Percentiles rank a stretch among this genome's conserved stretches.
These are phyloP conservation scores for Porcisia deanei DNA, from an alignment of 208 protist species.

Conservation along the genomic window DNA sequence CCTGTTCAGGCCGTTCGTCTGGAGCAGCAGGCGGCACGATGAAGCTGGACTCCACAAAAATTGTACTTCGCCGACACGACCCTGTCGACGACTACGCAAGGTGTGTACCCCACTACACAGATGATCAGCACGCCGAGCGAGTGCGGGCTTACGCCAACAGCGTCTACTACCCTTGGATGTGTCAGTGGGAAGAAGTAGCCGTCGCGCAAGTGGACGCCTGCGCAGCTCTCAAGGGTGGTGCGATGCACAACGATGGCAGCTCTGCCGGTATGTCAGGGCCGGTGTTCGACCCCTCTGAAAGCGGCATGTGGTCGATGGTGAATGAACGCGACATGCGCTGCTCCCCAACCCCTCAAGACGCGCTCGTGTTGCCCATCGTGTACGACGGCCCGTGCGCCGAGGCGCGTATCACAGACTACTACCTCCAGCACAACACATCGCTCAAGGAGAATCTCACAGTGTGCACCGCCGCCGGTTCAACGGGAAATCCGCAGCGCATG, in stretches of 20 bases:
- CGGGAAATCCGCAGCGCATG: constrained; percentile 45
- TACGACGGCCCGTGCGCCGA: constrained; percentile 51
- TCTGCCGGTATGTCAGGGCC: constrained; percentile 1
- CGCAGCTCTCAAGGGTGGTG: background rate
- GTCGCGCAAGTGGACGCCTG: background rate
- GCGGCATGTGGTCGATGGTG: constrained; percentile 72
- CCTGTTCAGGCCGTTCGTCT: background rate
- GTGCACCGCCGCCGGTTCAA: constrained; percentile 27
- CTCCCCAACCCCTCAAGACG: constrained; percentile 61
- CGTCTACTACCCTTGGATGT: constrained; percentile 31
- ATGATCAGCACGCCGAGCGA: constrained; percentile 29
- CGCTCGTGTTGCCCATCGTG: constrained; percentile 70
- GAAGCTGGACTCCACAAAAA: background rate
- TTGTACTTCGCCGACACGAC: constrained; percentile 22
- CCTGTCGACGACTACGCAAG: constrained; percentile 10
- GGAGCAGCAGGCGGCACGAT: background rate
- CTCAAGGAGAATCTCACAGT: constrained; percentile 42
- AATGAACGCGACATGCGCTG: constrained; percentile 61
- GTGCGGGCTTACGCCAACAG: constrained; percentile 29
- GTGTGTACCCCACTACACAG: constrained; percentile 15
- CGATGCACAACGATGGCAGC: background rate
- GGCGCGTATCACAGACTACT: constrained; percentile 62
- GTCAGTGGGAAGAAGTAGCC: constrained; percentile 3
- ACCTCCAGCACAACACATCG: constrained; percentile 49
- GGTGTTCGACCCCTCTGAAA: constrained; percentile 72